Evolutionary conservation across 2,329 filamentous ascomycete species (phyloP), one percentile per base, ranked within the genome.

Genomic region (Rhynchosporium graminicola): DNA sequence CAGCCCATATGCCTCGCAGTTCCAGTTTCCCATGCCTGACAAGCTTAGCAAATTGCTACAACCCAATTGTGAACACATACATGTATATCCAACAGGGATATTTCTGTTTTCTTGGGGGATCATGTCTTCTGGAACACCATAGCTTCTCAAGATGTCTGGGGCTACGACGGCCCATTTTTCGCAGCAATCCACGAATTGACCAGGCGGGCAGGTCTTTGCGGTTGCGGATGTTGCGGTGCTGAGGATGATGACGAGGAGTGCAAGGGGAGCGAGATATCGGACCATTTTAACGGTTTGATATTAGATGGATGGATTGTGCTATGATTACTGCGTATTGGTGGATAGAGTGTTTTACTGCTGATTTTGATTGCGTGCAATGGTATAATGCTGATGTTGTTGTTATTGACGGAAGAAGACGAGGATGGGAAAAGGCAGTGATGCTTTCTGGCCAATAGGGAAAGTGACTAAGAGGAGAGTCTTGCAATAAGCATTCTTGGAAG

Each of bases 121-220:
- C n/a, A 4, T 42, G 10, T 20, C 4, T 5, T 40, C n/a, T 26
- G 51, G 51, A 20, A 54, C 51, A 12, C 26, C 5, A 20, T 28
- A 40, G 20, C 20, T 54, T 10, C n/a, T 54, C 33, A 54, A 40
- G 20, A 20, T 28, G 9, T 54, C n/a, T 9, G 20, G 51, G 2
- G 33, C 15, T 3, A 20, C 33, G 10, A 26, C 12, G 36, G 33
- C 51, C 9, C 38, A 54, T 5, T 1, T 40, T 20, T 33, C 20
- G 20, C 51, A 54, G 10, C 51, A 54, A 12, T 54, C 51, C 13
- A 36, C 8, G 51, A 28, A 54, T 13, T 36, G 51, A 42, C 28
- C 51, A 13, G 36, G n/a, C 1, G 51, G 51, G 36, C 51, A 54
- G 36, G 38, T 36, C 3, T 54, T 54, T 29, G 51, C 51, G 3